phyloP scores from a whole-genome alignment of 805 yeast species.

The Ogataea pini region DNA sequence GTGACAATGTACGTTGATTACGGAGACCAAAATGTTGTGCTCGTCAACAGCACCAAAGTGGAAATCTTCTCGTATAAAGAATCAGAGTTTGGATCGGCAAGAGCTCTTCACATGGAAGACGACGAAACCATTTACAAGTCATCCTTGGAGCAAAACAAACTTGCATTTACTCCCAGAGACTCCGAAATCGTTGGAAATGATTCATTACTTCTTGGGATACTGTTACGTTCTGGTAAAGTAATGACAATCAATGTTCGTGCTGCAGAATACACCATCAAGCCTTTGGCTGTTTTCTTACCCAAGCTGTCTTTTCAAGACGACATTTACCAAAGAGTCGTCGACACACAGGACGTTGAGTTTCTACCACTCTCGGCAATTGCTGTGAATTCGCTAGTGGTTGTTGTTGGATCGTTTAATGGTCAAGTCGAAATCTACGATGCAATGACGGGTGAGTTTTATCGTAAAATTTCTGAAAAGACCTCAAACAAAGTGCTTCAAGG shows the following conservation, averaged over 20 bases:
- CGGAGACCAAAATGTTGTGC: conserved; percentile 30
- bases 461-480: conserved; percentile 31
- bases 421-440: conserved; percentile 43
- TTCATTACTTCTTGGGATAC: conserved; percentile 32
- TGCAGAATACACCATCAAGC: conserved; percentile 21
- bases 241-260: conserved; percentile 45
- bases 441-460: conserved; percentile 42
- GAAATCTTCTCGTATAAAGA: conserved; percentile 25
- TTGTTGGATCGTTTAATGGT: conserved; percentile 47
- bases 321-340: conserved; percentile 19
- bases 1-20: conserved; percentile 33
- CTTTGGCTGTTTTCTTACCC: conserved; percentile 26
- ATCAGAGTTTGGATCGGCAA: conserved; percentile 6
- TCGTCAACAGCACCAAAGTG: conserved; percentile 22
- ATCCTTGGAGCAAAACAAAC: conserved; percentile 27
- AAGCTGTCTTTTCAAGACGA: conserved; percentile 23
- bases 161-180: conserved; percentile 17
- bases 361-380: conserved; percentile 33
- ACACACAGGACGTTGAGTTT: conserved; percentile 21
- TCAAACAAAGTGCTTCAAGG: conserved; percentile 20
- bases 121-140: conserved; percentile 23
- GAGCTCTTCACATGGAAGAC: conserved; percentile 10
- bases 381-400: conserved; percentile 31
- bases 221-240: conserved; percentile 43
- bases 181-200: conserved; percentile 32